Percentiles rank a stretch among this genome's conserved stretches.
phyloP scores from a whole-genome alignment of 768 basidiomycete species.

The Lactarius hatsudake region DNA sequence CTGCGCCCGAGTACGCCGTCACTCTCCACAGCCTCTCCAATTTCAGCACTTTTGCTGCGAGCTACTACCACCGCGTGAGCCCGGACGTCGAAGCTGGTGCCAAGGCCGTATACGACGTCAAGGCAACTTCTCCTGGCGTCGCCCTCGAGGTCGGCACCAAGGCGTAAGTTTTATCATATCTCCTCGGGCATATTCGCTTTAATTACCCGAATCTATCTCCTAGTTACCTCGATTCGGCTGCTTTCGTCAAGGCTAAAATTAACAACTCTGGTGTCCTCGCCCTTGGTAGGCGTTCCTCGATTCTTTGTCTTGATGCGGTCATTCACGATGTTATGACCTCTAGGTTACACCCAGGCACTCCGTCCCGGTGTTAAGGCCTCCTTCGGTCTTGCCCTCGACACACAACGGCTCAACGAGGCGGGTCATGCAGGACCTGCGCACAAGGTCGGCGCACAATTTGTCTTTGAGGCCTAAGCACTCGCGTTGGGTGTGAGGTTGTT shows the following conservation, averaged over 20 bases:
- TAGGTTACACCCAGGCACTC: constrained; percentile 89
- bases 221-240: constrained; percentile 80
- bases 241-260: constrained; percentile 98
- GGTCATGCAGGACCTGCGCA: constrained; percentile 61
- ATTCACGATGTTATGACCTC: constrained; percentile 21
- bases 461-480: constrained; percentile 27
- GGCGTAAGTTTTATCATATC: constrained; percentile 55
- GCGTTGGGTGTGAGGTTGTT: constrained; percentile 7
- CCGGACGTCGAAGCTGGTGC: constrained; percentile 92
- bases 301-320: not conserved
- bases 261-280: constrained; percentile 92
- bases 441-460: constrained; percentile 45
- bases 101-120: constrained; percentile 94
- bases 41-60: constrained; percentile 88
- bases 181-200: not conserved
- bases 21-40: constrained; percentile 94
- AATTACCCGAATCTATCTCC: not conserved
- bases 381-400: constrained; percentile 95
- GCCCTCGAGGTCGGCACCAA: constrained; percentile 94
- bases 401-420: constrained; percentile 81
- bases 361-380: constrained; percentile 90
- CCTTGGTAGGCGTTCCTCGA: constrained; percentile 51
- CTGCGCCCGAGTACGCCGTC: constrained; percentile 93
- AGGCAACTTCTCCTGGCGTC: constrained; percentile 82
- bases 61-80: constrained; percentile 97